These are phyloP conservation scores for Astrothelium macrocarpum DNA, from an alignment of 495 filamentous ascomycete species.

Conservation along the genomic window DNA sequence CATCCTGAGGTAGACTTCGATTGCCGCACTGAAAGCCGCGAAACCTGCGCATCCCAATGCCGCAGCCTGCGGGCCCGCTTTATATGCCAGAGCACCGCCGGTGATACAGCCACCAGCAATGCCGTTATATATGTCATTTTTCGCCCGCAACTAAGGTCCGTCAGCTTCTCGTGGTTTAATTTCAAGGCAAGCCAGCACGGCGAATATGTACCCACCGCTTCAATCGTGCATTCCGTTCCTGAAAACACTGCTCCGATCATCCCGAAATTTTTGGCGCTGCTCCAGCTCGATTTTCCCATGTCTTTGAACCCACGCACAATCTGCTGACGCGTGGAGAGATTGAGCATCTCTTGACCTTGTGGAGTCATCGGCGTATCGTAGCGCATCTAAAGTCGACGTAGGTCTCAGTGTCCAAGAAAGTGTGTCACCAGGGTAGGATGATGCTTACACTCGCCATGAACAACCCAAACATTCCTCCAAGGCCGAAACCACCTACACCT, in stretches of 20 bases:
- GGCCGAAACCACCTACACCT: constrained; percentile 78
- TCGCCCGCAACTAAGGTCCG: constrained; percentile 52
- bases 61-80: constrained; percentile 83
- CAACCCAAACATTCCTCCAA: constrained; percentile 85
- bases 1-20: constrained; percentile 70
- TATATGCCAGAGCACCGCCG: constrained; percentile 72
- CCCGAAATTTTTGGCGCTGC: constrained; percentile 89
- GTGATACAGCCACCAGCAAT: constrained; percentile 83
- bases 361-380: constrained; percentile 74
- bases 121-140: constrained; percentile 88
- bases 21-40: constrained; percentile 88
- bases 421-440: constrained; percentile 3
- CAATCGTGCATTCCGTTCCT: constrained; percentile 92
- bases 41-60: constrained; percentile 87
- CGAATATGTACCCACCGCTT: constrained; percentile 44
- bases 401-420: background rate
- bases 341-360: constrained; percentile 42
- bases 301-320: constrained; percentile 78
- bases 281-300: constrained; percentile 77
- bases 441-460: constrained; percentile 83
- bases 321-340: constrained; percentile 71
- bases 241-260: constrained; percentile 80
- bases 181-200: background rate
- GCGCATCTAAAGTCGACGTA: constrained; percentile 54
- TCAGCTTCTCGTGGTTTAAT: background rate